These are phyloP conservation scores for Pichia exigua DNA, from an alignment of 805 yeast species.

Conservation along the genomic window DNA sequence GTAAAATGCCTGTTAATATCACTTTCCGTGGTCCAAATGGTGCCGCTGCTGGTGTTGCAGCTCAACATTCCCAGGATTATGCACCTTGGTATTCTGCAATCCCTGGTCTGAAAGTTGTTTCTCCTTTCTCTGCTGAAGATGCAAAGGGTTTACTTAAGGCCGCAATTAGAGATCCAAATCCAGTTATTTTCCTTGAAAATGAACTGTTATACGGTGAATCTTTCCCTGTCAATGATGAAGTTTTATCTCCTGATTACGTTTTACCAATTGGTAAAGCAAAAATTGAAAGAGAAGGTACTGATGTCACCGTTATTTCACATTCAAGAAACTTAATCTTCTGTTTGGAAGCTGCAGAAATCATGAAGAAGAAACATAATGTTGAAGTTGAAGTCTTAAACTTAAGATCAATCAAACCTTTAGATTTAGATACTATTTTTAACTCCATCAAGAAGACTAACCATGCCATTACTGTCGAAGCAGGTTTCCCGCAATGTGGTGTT, in stretches of 20 bases:
- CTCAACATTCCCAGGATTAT: slow-evolving; percentile 98
- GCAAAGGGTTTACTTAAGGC: slow-evolving; percentile 93
- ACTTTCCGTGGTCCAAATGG: slow-evolving; percentile 99
- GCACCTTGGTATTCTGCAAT: slow-evolving; percentile 97
- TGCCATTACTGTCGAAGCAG: slow-evolving; percentile 92
- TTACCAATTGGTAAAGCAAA: slow-evolving; percentile 95
- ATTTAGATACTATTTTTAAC: slow-evolving; percentile 73
- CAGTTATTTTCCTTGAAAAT: slow-evolving; percentile 91
- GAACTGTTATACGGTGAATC: slow-evolving; percentile 91
- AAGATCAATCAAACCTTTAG: slow-evolving; percentile 96
- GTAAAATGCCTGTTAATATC: slow-evolving; percentile 93
- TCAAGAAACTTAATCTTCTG: slow-evolving; percentile 84
- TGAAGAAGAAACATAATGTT: slow-evolving; percentile 79
- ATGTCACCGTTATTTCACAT: slow-evolving; percentile 83
- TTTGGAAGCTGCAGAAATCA: slow-evolving; percentile 80
- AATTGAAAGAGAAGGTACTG: slow-evolving; percentile 88
- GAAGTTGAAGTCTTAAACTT: slow-evolving; percentile 90
- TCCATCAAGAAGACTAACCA: slow-evolving; percentile 96
- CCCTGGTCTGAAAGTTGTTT: slow-evolving; percentile 95
- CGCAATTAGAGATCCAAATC: slow-evolving; percentile 97
- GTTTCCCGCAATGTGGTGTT: slow-evolving; percentile 97
- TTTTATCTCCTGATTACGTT: slow-evolving; percentile 77
- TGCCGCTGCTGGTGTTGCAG: slow-evolving; percentile 99
- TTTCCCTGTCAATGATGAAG: slow-evolving; percentile 86
- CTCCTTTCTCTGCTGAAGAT: slow-evolving; percentile 94